Percentiles rank a stretch among this genome's conserved stretches.
phyloP scores from a whole-genome alignment of 1,139 yeast genomes.

The Scheffersomyces illinoinensis region DNA sequence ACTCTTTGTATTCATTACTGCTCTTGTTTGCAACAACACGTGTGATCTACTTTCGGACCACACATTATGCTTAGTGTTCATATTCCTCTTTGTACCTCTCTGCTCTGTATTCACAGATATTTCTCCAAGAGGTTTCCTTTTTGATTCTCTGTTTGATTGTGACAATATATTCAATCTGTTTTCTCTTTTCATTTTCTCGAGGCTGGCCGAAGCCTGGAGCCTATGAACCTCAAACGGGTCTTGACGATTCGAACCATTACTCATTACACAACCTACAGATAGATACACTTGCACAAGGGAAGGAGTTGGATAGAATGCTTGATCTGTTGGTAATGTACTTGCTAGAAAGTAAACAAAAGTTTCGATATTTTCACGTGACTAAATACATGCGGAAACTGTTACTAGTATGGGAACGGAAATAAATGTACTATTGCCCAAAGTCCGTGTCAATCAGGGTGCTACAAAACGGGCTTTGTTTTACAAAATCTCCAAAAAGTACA shows the following conservation, averaged over 20 bases:
- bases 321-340: neutral
- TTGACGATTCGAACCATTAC: neutral
- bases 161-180: slow-evolving; percentile 7
- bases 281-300: neutral
- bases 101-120: neutral
- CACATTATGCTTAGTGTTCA: neutral
- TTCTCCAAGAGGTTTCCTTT: neutral
- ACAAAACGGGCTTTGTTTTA: neutral
- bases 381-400: too few species aligned
- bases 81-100: too few species aligned
- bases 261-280: neutral
- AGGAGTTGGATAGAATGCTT: neutral
- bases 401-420: too few species aligned
- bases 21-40: neutral
- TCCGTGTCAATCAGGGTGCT: too few species aligned
- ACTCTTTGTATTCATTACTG: neutral
- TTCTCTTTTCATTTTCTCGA: slow-evolving; percentile 16
- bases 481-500: neutral
- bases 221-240: slow-evolving; percentile 21
- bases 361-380: too few species aligned
- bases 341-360: too few species aligned
- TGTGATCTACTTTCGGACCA: too few species aligned
- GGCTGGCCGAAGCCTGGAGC: slow-evolving; percentile 14
- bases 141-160: neutral
- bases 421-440: too few species aligned